phyloP scores from a whole-genome alignment of 208 protist species.

The Trichomonas tenax region DNA sequence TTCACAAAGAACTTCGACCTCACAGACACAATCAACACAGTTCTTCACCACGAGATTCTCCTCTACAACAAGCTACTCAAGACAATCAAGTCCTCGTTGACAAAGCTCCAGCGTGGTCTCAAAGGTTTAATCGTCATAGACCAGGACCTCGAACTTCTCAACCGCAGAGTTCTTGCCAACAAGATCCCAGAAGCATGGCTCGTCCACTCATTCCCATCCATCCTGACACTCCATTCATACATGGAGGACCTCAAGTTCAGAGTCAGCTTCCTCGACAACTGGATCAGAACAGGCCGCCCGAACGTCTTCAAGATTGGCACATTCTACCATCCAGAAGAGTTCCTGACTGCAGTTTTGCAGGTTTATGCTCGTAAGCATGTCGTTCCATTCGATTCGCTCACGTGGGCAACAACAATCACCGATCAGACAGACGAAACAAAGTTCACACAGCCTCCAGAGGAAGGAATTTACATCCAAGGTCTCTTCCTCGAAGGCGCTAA shows the following conservation, averaged over 20 bases:
- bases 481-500: slow-evolving; percentile 83
- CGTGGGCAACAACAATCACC: neutral
- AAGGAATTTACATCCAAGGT: slow-evolving; percentile 83
- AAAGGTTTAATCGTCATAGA: slow-evolving; percentile 58
- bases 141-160: slow-evolving; percentile 51
- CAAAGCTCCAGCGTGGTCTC: slow-evolving; percentile 76
- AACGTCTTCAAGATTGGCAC: slow-evolving; percentile 62
- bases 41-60: slow-evolving; percentile 68
- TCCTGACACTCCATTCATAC: slow-evolving; percentile 72
- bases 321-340: slow-evolving; percentile 93
- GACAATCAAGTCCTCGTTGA: slow-evolving; percentile 64
- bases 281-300: slow-evolving; percentile 40
- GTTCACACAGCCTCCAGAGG: slow-evolving; percentile 44
- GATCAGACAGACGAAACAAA: slow-evolving; percentile 50
- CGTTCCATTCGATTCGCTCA: slow-evolving; percentile 68
- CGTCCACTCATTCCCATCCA: slow-evolving; percentile 80
- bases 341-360: slow-evolving; percentile 94
- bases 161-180: slow-evolving; percentile 43
- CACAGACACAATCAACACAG: slow-evolving; percentile 57
- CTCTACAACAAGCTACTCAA: slow-evolving; percentile 63
- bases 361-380: slow-evolving; percentile 82
- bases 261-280: slow-evolving; percentile 73
- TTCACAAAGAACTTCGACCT: neutral
- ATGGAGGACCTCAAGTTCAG: slow-evolving; percentile 75
- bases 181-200: slow-evolving; percentile 75